Evolutionary conservation across 2,329 filamentous ascomycete species (phyloP), one percentile per base, ranked within the genome.

Genomic region (Fusarium nisikadoi): DNA sequence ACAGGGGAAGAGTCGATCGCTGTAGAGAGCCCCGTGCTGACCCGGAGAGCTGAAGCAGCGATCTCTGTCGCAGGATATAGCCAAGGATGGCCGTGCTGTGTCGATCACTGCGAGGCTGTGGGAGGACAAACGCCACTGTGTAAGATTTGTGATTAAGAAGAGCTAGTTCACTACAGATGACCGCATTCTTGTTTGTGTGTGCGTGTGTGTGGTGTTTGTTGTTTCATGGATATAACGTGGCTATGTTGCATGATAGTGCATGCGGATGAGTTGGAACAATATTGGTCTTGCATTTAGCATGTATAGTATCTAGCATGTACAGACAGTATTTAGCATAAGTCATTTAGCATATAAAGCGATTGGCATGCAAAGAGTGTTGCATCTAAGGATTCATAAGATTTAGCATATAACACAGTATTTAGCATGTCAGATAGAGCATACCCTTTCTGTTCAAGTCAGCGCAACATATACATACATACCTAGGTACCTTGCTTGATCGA

Each of bases 11-110:
- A 41, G 39, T 39, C 8, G 50, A 69, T 58, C 65, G 49, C 25
- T 56, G 39, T 25, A 36, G 33, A 14, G 17, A 58, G 43, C 35
- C 23, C 43, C 35, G 49, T 63, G 43, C 36, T 49, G 47, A 39
- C 35, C 45, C 23, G 29, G n/a, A 45, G 29, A 29, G 62, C 63
- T 68, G 58, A 68, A 69, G 65, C 65, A 69, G 65, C 50, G 57
- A 68, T 68, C 64, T 68, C n/a, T 36, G 55, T 55, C 57, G 58
- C 56, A 53, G 43, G 25, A 47, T 27, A 25, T 27, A 36, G 35
- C 64, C 47, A 67, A 67, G 35, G 42, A 49, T 16, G 41, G 62
- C 29, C 36, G 47, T 42, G 39, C 25, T 10, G 20, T 53, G 70
- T 23, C 31, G 70, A 72, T 72, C 70, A 31, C 57, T 20, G 25